Evolutionary conservation across 1,284 basidiomycete genomes (phyloP), one percentile per base, ranked within the genome.

Genomic region (Lentinus polychrous): DNA sequence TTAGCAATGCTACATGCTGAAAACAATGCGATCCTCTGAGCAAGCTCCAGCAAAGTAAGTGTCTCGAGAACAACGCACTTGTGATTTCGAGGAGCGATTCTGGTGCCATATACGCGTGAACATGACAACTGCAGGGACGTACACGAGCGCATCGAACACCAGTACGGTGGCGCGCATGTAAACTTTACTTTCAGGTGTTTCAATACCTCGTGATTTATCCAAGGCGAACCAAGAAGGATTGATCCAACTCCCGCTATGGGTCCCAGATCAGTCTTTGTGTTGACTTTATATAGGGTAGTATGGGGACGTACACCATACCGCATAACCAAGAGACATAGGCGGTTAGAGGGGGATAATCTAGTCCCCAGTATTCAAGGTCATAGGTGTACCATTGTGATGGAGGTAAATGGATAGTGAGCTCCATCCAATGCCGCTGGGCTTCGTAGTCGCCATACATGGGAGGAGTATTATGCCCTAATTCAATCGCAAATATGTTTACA

Each of bases 391-490:
- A 95, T 56, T 84, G 66, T 8, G 69, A 72, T 22, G 79, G 59
- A 0, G 90, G 89, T 2, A 92, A 69, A 59, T 92, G 85, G 27
- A 80, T 67, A 0, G 91, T 91, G 38, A 95, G 65, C 57, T 94
- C 91, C 81, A 94, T 90, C 93, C 92, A 95, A 66, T 95, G 92
- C 45, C 93, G 74, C 60, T 95, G 93, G 0, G 93, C 93, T 65
- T 96, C 93, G 57, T 91, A 92, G 66, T 96, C 93, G 14, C 93
- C 93, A 54, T 78, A 88, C 80, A 94, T 83, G 0, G 92, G 92
- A 0, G 90, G 83, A 2, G 76, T 78, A 14, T 64, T 72, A 50
- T 78, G 66, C 5, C 92, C 90, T 90, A 55, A 27, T n/a, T n/a
- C 27, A 37, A 41, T 17, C n/a, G 4, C 2, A 20, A n/a, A n/a